Evolutionary conservation across 345 rosid species (phyloP).

Genomic region (Dimocarpus longan): DNA sequence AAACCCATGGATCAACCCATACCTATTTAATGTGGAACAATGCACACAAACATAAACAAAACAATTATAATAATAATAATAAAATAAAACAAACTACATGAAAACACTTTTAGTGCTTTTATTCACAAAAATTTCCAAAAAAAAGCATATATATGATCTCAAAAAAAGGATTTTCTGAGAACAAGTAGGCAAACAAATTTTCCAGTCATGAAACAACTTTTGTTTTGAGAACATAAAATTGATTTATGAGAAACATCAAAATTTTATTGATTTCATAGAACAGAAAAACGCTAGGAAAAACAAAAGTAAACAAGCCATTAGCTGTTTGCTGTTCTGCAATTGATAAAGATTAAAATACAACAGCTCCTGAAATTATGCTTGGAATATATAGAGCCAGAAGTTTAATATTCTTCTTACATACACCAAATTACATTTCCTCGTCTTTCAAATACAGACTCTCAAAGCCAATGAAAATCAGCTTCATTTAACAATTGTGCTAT

Average conservation of each 20-base stretch:
- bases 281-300: no score
- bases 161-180: neutral
- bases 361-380: no score
- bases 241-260: neutral
- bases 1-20: no score
- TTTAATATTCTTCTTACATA: neutral
- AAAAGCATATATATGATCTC: neutral
- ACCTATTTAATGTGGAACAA: no score
- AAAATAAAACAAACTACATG: no score
- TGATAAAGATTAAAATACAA: neutral
- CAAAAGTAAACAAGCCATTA: neutral
- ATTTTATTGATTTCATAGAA: no score
- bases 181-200: no score
- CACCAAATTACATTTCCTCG: neutral
- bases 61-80: no score
- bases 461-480: neutral
- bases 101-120: no score
- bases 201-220: no score
- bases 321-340: neutral
- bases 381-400: neutral
- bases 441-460: conserved; percentile 3
- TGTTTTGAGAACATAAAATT: neutral
- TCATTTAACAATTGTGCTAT: neutral
- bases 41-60: no score
- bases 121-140: neutral